Percentiles rank a stretch among this genome's conserved stretches.
Conservation (phyloP, 352 stramenopile genomes). For the Phytophthora multivora region DNA sequence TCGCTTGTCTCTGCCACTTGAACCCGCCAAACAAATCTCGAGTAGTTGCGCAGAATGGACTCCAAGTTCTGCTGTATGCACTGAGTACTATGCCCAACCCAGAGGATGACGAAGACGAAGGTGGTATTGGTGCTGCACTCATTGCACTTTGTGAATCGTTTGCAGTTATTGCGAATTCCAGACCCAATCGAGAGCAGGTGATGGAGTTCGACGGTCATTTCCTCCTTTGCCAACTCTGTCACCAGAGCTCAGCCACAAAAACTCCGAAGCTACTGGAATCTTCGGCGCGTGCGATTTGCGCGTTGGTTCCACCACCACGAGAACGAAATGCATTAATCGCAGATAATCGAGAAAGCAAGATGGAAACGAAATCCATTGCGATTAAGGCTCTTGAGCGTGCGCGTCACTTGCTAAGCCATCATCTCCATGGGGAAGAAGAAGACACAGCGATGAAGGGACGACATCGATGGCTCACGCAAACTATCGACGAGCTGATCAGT, state of each 20-base stretch:
- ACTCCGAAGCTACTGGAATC: conserved; percentile 40
- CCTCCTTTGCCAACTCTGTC: conserved; percentile 55
- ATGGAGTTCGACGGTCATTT: conserved; percentile 68
- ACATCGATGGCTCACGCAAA: conserved; percentile 44
- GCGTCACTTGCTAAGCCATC: conserved; percentile 36
- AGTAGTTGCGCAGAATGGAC: conserved; percentile 61
- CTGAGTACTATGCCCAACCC: conserved; percentile 33
- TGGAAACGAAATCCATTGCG: conserved; percentile 56
- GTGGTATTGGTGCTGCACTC: conserved; percentile 39
- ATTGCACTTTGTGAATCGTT: conserved; percentile 59
- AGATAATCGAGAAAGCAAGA: conserved; percentile 60
- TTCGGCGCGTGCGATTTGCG: conserved; percentile 52
- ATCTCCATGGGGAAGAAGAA: conserved; percentile 6
- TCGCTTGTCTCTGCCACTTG: conserved; percentile 64
- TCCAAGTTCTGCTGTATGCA: conserved; percentile 75
- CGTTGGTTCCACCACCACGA: conserved; percentile 47
- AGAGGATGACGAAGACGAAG: conserved; percentile 33
- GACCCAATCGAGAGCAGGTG: conserved; percentile 50
- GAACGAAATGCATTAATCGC: conserved; percentile 45
- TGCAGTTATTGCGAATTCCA: conserved; percentile 48
- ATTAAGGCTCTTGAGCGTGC: conserved; percentile 57
- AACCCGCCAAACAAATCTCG: conserved; percentile 75
- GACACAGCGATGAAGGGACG: conserved; percentile 3
- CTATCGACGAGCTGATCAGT: conserved; percentile 41
- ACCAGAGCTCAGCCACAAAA: conserved; percentile 33